A percentile compares a stretch with the other conserved stretches of the same genome.
Evolutionary conservation across 1,284 basidiomycete genomes (phyloP).

Genomic region (Malassezia cuniculi): DNA sequence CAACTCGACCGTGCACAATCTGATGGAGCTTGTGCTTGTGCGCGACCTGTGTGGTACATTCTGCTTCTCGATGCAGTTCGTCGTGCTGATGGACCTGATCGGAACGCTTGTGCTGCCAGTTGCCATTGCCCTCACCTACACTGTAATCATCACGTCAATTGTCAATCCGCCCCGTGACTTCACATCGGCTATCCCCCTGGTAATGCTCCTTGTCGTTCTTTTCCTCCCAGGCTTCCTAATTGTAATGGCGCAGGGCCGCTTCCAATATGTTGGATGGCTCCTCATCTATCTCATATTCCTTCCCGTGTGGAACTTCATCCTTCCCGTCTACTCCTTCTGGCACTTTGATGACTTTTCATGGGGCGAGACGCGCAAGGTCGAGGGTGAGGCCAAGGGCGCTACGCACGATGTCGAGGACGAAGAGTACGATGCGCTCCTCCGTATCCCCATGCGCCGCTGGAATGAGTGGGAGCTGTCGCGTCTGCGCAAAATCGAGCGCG

Average conservation of each 20-base stretch:
- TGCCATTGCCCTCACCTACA: constrained; percentile 81
- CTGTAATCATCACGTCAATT: constrained; percentile 65
- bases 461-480: constrained; percentile 99
- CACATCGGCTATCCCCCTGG: constrained; percentile 82
- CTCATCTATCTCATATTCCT: constrained; percentile 65
- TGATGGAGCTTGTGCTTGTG: constrained; percentile 96
- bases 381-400: constrained; percentile 50
- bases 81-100: constrained; percentile 94
- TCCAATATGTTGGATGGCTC: constrained; percentile 97
- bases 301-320: constrained; percentile 52
- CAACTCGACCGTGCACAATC: constrained; percentile 96
- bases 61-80: constrained; percentile 60
- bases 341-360: constrained; percentile 99
- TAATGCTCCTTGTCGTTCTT: constrained; percentile 76
- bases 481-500: constrained; percentile 74
- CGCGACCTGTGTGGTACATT: constrained; percentile 63
- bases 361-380: constrained; percentile 97
- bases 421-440: constrained; percentile 52
- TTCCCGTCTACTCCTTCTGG: constrained; percentile 89
- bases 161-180: constrained; percentile 71
- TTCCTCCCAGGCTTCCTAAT: constrained; percentile 87
- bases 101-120: constrained; percentile 91
- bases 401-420: constrained; percentile 63
- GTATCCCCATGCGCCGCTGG: constrained; percentile 82
- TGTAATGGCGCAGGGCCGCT: constrained; percentile 79